These are phyloP conservation scores for Phytophthora parvispora DNA, from an alignment of 352 stramenopile genomes.

Conservation along the genomic window DNA sequence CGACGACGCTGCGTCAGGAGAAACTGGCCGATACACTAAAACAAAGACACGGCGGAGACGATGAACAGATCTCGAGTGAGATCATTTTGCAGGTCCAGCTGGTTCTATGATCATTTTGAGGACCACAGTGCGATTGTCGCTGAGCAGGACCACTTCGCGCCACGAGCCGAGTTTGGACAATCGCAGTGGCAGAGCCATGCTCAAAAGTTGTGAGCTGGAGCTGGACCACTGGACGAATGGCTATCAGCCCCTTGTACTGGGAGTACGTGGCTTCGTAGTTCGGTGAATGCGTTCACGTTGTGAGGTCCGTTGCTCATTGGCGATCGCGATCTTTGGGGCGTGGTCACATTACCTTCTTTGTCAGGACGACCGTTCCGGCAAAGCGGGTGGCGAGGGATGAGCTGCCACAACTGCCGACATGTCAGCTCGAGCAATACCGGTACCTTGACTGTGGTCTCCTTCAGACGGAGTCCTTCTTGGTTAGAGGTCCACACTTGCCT, in stretches of 20 bases:
- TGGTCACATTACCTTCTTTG: constrained; percentile 13
- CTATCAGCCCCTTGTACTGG: neutral
- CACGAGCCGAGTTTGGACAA: constrained; percentile 16
- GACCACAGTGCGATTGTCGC: neutral
- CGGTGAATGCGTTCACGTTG: constrained; percentile 13
- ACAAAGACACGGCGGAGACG: constrained; percentile 20
- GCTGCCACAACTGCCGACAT: constrained; percentile 6
- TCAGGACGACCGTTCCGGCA: constrained; percentile 9
- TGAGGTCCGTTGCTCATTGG: constrained; percentile 2
- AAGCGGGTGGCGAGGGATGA: constrained; percentile 22
- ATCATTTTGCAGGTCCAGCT: constrained; percentile 15
- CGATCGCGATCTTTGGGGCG: constrained; percentile 5
- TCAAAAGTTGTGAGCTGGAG: constrained; percentile 10
- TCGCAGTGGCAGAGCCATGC: constrained; percentile 18
- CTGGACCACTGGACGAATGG: constrained; percentile 23
- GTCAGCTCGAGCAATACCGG: constrained; percentile 12
- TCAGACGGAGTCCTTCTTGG: constrained; percentile 16
- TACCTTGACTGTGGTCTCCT: constrained; percentile 4
- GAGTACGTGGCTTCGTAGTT: constrained; percentile 3
- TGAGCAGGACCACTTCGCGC: constrained; percentile 9
- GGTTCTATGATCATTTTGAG: constrained; percentile 13
- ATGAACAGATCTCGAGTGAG: constrained; percentile 22
- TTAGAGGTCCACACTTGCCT: constrained; percentile 18
- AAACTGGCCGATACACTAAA: constrained; percentile 12
- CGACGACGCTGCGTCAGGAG: constrained; percentile 27